Evolutionary conservation across 768 basidiomycete species (phyloP), one percentile per base, ranked within the genome.

Genomic region (Naganishia randhawae): DNA sequence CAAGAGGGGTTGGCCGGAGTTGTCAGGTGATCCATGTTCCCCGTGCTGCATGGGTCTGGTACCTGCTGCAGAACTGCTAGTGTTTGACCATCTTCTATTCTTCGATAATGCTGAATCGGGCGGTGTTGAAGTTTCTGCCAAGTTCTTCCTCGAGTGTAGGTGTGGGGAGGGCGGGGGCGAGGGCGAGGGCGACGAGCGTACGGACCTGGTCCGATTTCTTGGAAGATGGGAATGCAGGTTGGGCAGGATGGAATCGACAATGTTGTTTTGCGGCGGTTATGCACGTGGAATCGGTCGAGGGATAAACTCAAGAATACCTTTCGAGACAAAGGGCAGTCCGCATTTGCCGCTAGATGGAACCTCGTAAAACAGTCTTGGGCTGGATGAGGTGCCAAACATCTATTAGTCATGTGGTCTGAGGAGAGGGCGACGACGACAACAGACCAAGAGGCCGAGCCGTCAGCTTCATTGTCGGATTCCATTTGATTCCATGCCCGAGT

Each of bases 221-320:
- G 57, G 57, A 27, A 41, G 57, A 61, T 61, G 57, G 8, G 57
- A 61, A 25, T 39, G 57, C 57, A 41, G 29, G 57, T 39, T 39
- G 57, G 37, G 57, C 35, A 39, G 45, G 25, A n/a, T 22, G 16
- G n/a, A 48, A 22, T 2, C 25, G 45, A n/a, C 25, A n/a, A 4
- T 48, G n/a, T n/a, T 22, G 45, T 48, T 22, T n/a, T n/a, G 45
- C 25, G 8, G 25, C 19, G 25, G 45, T 17, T 11, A 48, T 48
- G 45, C 3, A 48, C 45, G n/a, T 48, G 45, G 45, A 48, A n/a
- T 22, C 45, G 13, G 14, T 48, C 11, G 45, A 22, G 3, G 45
- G n/a, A 48, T 4, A 48, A 13, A 11, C 7, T 11, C n/a, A 22
- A n/a, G n/a, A 48, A 7, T 22, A 3, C 45, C 25, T 48, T 48